Evolutionary conservation across 164 flowering plant genomes (phyloP).

Genomic region (Aristolochia californica): DNA sequence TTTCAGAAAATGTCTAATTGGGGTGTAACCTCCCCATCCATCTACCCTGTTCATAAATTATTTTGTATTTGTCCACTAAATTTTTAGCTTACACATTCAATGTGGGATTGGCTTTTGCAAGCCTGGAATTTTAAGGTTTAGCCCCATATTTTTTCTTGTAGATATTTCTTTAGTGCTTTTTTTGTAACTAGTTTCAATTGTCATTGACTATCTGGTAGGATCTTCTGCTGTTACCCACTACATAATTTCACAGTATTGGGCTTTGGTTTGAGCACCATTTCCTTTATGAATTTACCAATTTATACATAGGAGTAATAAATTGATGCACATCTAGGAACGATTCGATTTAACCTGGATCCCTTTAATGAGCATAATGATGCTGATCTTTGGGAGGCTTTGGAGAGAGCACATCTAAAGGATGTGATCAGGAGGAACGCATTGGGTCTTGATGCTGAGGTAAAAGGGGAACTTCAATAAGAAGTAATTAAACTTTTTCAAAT

Average conservation of each 20-base stretch:
- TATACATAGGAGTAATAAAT: conserved; percentile 4
- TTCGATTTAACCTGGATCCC: conserved; percentile 95
- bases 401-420: conserved; percentile 94
- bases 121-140: too few species aligned
- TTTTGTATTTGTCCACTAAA: not conserved
- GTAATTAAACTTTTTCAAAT: not conserved
- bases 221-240: too few species aligned
- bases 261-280: too few species aligned
- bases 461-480: not conserved
- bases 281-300: not conserved
- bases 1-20: too few species aligned
- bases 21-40: not conserved
- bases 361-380: conserved; percentile 91
- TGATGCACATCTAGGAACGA: conserved; percentile 46
- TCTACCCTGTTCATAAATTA: not conserved
- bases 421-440: conserved; percentile 71
- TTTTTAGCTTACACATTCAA: not conserved
- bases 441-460: conserved; percentile 96
- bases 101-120: not conserved
- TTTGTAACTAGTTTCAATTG: too few species aligned
- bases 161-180: too few species aligned
- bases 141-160: too few species aligned
- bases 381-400: conserved; percentile 97
- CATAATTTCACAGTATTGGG: too few species aligned
- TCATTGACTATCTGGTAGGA: too few species aligned